A percentile compares a stretch with the other conserved stretches of the same genome.
These are phyloP conservation scores for Mollisiaceae sp. DNA, from an alignment of 2,329 filamentous ascomycete species.

Conservation along the genomic window DNA sequence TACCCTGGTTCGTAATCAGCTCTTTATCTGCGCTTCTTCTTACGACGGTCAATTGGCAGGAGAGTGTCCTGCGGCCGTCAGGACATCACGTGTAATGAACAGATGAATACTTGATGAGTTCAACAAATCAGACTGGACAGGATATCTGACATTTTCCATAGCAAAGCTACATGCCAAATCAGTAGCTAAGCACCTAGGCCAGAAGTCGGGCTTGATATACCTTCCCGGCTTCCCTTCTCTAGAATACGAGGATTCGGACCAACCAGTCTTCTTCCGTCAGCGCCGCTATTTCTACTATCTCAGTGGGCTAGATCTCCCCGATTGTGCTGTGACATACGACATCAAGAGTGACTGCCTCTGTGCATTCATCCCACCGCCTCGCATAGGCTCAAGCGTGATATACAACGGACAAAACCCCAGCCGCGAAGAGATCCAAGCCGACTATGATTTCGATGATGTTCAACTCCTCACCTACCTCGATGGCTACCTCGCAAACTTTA, in stretches of 20 bases:
- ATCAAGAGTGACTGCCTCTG: conserved; percentile 55
- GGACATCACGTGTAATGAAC: neutral
- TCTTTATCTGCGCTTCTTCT: neutral
- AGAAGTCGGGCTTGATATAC: conserved; percentile 58
- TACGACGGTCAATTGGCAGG: neutral
- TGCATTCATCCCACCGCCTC: conserved; percentile 24
- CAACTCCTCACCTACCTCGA: conserved; percentile 57
- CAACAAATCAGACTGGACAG: neutral
- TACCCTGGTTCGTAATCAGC: conserved; percentile 31
- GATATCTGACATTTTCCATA: conserved; percentile 32
- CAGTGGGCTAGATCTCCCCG: conserved; percentile 57
- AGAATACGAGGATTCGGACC: conserved; percentile 63
- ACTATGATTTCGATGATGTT: conserved; percentile 74
- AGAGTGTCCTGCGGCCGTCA: neutral
- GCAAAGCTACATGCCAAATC: conserved; percentile 55
- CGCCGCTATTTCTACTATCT: conserved; percentile 67
- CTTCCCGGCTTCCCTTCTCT: conserved; percentile 56
- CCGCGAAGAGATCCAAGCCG: conserved; percentile 62
- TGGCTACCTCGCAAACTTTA: conserved; percentile 56
- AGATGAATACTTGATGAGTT: neutral
- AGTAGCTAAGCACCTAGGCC: conserved; percentile 49
- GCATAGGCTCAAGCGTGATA: conserved; percentile 55
- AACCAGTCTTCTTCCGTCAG: conserved; percentile 60
- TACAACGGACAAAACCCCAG: conserved; percentile 68
- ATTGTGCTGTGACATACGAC: conserved; percentile 62